Conservation (phyloP, 768 basidiomycete genomes). For the Hygrophorus pudorinus region DNA sequence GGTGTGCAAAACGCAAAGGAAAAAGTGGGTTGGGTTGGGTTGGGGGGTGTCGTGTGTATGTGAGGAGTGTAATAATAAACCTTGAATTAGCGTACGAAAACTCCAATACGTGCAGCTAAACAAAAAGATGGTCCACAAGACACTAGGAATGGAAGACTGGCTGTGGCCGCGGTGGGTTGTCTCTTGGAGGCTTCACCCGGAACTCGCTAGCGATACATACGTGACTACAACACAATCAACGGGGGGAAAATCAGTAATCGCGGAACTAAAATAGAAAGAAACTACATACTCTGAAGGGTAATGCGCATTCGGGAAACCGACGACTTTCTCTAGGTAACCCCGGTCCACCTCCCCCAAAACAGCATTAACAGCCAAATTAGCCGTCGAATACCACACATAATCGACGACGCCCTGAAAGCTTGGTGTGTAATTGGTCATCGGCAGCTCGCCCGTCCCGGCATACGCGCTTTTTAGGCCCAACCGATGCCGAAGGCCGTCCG, state of each 20-base stretch:
- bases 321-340: slow-evolving; percentile 76
- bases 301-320: slow-evolving; percentile 95
- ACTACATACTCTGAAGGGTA: slow-evolving; percentile 87
- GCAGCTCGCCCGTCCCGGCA: slow-evolving; percentile 38
- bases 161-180: slow-evolving; percentile 19
- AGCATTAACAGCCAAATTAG: slow-evolving; percentile 64
- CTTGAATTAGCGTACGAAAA: not conserved
- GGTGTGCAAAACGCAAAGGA: slow-evolving; percentile 1
- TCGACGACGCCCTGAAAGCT: slow-evolving; percentile 83
- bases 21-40: not conserved
- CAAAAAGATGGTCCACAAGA: slow-evolving; percentile 4
- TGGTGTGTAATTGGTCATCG: slow-evolving; percentile 86
- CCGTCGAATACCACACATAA: slow-evolving; percentile 85
- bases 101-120: slow-evolving; percentile 9
- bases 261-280: slow-evolving; percentile 2
- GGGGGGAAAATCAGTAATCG: slow-evolving; percentile 6
- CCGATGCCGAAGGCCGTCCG: slow-evolving; percentile 73
- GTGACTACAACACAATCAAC: slow-evolving; percentile 37
- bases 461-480: slow-evolving; percentile 84
- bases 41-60: not conserved
- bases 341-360: slow-evolving; percentile 86
- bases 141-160: slow-evolving; percentile 4
- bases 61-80: not conserved
- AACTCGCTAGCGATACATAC: slow-evolving; percentile 65
- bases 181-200: slow-evolving; percentile 67